Evolutionary conservation across 177 flowering plant species (phyloP).

Genomic region (Vitis hybrid): DNA sequence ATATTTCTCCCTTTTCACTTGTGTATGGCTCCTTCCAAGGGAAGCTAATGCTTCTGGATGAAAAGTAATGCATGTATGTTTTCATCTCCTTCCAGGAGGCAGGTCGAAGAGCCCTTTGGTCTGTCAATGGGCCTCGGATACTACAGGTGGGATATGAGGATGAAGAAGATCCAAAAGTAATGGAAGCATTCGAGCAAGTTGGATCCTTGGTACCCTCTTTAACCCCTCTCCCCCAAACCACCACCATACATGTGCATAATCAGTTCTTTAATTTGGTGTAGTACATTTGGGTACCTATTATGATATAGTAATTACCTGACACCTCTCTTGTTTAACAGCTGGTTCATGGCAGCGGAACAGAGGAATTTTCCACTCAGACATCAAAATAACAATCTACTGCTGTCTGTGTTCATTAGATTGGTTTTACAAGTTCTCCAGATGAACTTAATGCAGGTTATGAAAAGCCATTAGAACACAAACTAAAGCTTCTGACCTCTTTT

Average conservation of each 20-base stretch:
- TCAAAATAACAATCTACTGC: conserved; percentile 13
- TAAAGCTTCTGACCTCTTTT: neutral
- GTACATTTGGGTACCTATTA: neutral
- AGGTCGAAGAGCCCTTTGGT: conserved; percentile 94
- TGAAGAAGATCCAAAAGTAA: conserved; percentile 87
- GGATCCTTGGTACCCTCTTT: conserved; percentile 71
- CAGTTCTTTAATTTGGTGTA: neutral
- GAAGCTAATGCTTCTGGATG: neutral
- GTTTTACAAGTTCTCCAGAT: neutral
- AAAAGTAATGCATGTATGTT: neutral
- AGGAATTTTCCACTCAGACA: conserved; percentile 30
- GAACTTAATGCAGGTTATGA: neutral
- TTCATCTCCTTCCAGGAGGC: conserved; percentile 57
- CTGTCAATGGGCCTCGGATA: conserved; percentile 85
- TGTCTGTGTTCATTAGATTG: neutral
- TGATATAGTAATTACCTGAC: neutral
- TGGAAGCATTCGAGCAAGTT: conserved; percentile 88
- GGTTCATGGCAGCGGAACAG: conserved; percentile 45
- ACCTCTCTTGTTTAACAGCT: conserved; percentile 40
- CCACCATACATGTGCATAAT: neutral
- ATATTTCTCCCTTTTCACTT: too few relatives aligned
- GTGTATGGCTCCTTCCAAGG: neutral
- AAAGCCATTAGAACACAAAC: neutral
- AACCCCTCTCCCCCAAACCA: neutral
- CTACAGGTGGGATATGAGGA: conserved; percentile 89